phyloP scores from a whole-genome alignment of 2,329 filamentous ascomycete species.

The Aspergillus pseudotamarii region DNA sequence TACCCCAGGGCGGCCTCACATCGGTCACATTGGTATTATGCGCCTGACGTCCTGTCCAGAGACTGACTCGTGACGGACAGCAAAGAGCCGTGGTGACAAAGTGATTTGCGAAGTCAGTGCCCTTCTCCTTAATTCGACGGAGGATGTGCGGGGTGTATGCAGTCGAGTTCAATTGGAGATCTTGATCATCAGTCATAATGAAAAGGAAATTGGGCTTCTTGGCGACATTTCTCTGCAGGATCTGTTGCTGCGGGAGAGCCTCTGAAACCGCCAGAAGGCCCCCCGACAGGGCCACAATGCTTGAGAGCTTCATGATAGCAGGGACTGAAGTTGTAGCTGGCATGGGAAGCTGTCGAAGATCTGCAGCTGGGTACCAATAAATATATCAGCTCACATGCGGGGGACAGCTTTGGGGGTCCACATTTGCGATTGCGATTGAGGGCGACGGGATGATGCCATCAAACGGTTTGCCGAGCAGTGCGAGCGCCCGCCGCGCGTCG shows the following conservation, averaged over 20 bases:
- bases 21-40: constrained; percentile 74
- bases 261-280: constrained; percentile 23
- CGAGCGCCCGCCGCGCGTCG: background rate
- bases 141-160: constrained; percentile 62
- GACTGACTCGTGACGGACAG: constrained; percentile 67
- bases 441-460: constrained; percentile 18
- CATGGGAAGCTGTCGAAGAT: background rate
- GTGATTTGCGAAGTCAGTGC: constrained; percentile 63
- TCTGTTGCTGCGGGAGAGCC: constrained; percentile 14
- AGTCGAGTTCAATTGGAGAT: constrained; percentile 63
- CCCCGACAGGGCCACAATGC: constrained; percentile 10
- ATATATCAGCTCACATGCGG: background rate
- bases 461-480: background rate
- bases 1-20: constrained; percentile 56
- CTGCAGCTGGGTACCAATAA: background rate
- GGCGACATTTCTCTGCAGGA: constrained; percentile 13
- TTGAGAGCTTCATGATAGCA: constrained; percentile 24
- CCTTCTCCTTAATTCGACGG: constrained; percentile 60
- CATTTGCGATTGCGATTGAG: constrained; percentile 9
- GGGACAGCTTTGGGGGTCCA: background rate
- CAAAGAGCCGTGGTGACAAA: constrained; percentile 69
- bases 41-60: constrained; percentile 67
- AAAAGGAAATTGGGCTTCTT: constrained; percentile 63
- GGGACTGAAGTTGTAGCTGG: background rate
- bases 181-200: constrained; percentile 70